Base-by-base conservation (phyloP, 305 asterid species). In the Fraxinus paxiana region DNA sequence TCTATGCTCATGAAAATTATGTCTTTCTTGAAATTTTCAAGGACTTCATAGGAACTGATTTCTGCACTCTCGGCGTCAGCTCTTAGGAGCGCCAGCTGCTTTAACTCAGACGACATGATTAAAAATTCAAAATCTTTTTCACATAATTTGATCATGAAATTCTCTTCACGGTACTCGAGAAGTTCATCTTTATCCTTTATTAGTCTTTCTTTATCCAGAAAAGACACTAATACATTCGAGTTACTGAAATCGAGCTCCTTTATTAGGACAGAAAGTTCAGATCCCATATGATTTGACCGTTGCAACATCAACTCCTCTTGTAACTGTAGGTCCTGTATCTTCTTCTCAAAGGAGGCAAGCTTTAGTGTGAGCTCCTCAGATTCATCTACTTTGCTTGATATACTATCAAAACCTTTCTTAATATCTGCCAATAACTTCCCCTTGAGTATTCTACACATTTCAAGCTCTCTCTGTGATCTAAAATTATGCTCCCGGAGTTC, bases 291-390 rank as follows among this genome's bases (percentile, higher is more conserved):
- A 76, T 90, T 90, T 10, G 98, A 93, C 87, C 92, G 91, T 81
- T 89, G 91, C 88, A 94, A 84, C 97, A 94, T 93, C 82, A 87
- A 67, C 91, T 94, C 97, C 84, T 96, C 98, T 83, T 89, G 97
- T 80, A 78, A 73, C 86, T 90, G 96, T 77, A 96, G 81, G 87
- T 89, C 90, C 63, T 84, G 79, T 83, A 96, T 90, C 87, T 90
- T 94, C 88, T 91, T 87, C 86, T 92, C 94, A 77, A 93, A 94
- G 79, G 86, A 84, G 77, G 86, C 80, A 67, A 94, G 91, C 83
- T 90, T 95, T 83, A 89, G 82, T 46, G 89, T 84, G 80, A 93
- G 86, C 67, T 88, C 92, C 77, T 92, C 97, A 38, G 90, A 85
- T 87, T 93, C 97, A 81, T 88, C 90, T 73, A 91, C 97, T 90